Conservation (phyloP, 2,329 filamentous ascomycete genomes). For the Microcyclospora tardicrescens region DNA sequence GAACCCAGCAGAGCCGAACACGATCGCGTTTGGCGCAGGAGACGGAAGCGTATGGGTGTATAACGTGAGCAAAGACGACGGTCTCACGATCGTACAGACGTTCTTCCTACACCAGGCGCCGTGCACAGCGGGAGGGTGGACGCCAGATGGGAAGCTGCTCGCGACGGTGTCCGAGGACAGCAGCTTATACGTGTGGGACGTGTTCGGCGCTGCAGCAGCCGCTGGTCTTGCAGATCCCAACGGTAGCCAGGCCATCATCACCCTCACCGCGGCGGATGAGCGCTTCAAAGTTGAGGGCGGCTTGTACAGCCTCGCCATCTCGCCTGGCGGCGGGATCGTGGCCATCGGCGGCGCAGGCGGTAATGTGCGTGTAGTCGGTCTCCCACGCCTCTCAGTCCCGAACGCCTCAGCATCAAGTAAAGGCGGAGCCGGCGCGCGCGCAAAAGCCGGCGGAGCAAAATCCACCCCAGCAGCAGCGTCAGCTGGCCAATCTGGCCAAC, state of each 20-base stretch:
- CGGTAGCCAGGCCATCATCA: slow-evolving; percentile 52
- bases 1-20: slow-evolving; percentile 56
- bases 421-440: slow-evolving; percentile 33
- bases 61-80: slow-evolving; percentile 57
- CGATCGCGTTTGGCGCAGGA: slow-evolving; percentile 72
- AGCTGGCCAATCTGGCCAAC: slow-evolving; percentile 49
- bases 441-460: slow-evolving; percentile 34
- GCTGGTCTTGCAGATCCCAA: slow-evolving; percentile 43
- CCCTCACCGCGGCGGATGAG: slow-evolving; percentile 68
- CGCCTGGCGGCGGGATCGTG: slow-evolving; percentile 64
- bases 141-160: slow-evolving; percentile 70
- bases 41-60: slow-evolving; percentile 97
- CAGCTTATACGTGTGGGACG: slow-evolving; percentile 84
- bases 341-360: slow-evolving; percentile 83
- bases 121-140: slow-evolving; percentile 86
- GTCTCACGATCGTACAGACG: slow-evolving; percentile 70
- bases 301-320: slow-evolving; percentile 73
- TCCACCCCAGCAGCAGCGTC: slow-evolving; percentile 28
- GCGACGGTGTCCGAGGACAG: slow-evolving; percentile 82
- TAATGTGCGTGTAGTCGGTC: slow-evolving; percentile 68
- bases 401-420: slow-evolving; percentile 21
- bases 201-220: slow-evolving; percentile 64
- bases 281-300: slow-evolving; percentile 87
- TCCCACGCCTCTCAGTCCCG: slow-evolving; percentile 48
- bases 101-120: slow-evolving; percentile 82